Percentiles rank a stretch among this genome's conserved stretches.
phyloP scores from a whole-genome alignment of 108 stramenopile species.

The Stephanodiscus minutulus region DNA sequence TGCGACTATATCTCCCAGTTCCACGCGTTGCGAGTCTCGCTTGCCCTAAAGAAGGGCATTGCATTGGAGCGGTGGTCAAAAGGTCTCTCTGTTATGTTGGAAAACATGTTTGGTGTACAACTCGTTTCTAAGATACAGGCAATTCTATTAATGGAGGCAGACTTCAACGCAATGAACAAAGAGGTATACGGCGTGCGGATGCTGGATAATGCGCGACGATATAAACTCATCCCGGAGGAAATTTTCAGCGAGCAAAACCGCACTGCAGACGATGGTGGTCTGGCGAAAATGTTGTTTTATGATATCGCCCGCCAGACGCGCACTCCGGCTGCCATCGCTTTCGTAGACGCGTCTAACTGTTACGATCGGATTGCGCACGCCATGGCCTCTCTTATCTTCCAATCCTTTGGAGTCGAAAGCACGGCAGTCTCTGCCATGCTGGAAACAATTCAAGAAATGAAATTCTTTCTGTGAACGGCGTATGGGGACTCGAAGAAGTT shows the following conservation, averaged over 20 bases:
- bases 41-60: not conserved
- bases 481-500: constrained; percentile 6
- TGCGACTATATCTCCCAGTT: no score
- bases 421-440: not conserved
- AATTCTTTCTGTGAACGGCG: not conserved
- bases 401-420: constrained; percentile 1
- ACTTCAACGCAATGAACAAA: constrained; percentile 16
- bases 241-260: constrained; percentile 18
- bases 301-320: not conserved
- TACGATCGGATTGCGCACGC: constrained; percentile 17
- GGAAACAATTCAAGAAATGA: constrained; percentile 17
- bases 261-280: constrained; percentile 10
- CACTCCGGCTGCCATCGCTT: not conserved
- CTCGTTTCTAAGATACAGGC: constrained; percentile 12
- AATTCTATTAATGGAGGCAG: constrained; percentile 23
- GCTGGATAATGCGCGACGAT: constrained; percentile 8
- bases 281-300: constrained; percentile 9
- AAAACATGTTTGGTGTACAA: not conserved
- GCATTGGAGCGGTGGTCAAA: constrained; percentile 2
- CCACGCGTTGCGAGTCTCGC: no score
- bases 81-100: constrained; percentile 11
- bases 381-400: not conserved
- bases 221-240: constrained; percentile 17
- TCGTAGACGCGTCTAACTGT: constrained; percentile 16
- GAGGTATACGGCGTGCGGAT: constrained; percentile 4